Base-by-base conservation (phyloP, 352 stramenopile species). In the Peronospora farinosa region DNA sequence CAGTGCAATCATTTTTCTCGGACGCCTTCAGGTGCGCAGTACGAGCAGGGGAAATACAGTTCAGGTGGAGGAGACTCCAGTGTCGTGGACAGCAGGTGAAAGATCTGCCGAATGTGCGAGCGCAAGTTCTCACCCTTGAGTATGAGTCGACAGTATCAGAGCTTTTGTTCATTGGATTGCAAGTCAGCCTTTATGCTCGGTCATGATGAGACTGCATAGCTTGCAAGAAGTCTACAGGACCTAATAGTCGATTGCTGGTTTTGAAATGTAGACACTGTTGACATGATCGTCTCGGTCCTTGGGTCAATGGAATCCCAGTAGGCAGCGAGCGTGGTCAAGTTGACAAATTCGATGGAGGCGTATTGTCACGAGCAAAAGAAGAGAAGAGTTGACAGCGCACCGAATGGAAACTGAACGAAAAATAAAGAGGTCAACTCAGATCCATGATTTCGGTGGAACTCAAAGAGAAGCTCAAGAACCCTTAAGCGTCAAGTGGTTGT, bases 321-420 rank as follows among this genome's bases (percentile, higher is more conserved):
- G 31, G 10, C 10, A 35, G 3, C 2, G 11, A 35, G 11, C 11
- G 25, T 89, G 75, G 69, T 59, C 41, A 78, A 76, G 72, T 65
- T 72, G 35, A 40, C 69, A 38, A 89, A 86, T 47, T 72, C 78
- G 23, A 83, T 89, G 73, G 78, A 89, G 51, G 70, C 67, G 52
- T 89, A 72, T 47, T 72, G 76, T 43, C 66, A 72, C 39, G 78
- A 87, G 56, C 76, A 89, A 63, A 89, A 89, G 72, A 89, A 89
- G 57, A 89, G n/a, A 89, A 69, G 78, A 89, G 60, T 65, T 86
- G 27, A 89, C 87, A 63, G 87, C 86, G 65, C 63, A 86, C 46
- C 66, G 71, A 11, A 2, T 49, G 16, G 69, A 87, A 40, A 21
- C 19, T 63, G 78, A 3, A 69, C 84, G 45, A 72, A 73, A 38